Conservation (phyloP, 2,329 filamentous ascomycete genomes). For the Pestalotiopsis sp. region DNA sequence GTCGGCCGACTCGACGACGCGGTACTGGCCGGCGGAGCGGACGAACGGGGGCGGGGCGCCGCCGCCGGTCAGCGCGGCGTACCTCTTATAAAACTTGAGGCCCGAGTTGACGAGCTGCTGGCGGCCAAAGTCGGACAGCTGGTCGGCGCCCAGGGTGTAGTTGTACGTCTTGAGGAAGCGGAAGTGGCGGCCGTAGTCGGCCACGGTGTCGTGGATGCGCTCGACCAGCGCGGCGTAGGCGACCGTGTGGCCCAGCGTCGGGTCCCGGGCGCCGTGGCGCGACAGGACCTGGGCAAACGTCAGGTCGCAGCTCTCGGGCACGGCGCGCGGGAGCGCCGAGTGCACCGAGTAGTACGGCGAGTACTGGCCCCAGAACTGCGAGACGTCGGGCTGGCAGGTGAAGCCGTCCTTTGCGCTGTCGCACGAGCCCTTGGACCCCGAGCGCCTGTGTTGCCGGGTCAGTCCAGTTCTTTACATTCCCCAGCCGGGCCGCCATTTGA, state of each 20-base stretch:
- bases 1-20: constrained; percentile 74
- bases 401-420: constrained; percentile 60
- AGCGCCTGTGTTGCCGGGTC: constrained; percentile 16
- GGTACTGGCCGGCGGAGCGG: constrained; percentile 68
- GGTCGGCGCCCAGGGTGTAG: constrained; percentile 72
- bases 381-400: constrained; percentile 63
- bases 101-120: constrained; percentile 76
- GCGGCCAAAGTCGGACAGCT: constrained; percentile 70
- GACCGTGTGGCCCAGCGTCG: constrained; percentile 69
- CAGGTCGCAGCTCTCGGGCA: constrained; percentile 71
- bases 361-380: constrained; percentile 84
- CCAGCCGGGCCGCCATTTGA: no score
- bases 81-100: constrained; percentile 74
- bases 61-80: constrained; percentile 61
- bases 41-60: constrained; percentile 74
- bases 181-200: constrained; percentile 64
- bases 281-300: constrained; percentile 83
- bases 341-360: constrained; percentile 80
- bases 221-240: constrained; percentile 66
- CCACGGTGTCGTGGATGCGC: constrained; percentile 62
- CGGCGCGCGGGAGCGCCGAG: constrained; percentile 61
- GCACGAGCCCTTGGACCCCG: constrained; percentile 41
- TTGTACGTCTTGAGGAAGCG: constrained; percentile 73
- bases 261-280: constrained; percentile 83
- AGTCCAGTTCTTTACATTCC: background rate